Conservation (phyloP, 805 yeast species). For the Candida awuae region DNA sequence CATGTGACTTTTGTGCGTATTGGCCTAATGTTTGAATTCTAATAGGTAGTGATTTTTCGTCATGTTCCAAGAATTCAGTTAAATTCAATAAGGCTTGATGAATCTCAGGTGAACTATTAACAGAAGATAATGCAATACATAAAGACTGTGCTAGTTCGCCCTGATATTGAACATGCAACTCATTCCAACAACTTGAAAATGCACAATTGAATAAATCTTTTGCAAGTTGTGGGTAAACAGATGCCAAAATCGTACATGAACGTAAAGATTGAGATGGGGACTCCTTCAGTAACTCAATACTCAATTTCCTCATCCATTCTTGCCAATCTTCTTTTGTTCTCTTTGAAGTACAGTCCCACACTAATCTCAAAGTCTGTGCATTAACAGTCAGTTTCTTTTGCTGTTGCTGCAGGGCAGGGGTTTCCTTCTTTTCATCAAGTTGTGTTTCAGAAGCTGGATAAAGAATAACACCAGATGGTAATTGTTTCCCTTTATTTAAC, state of each 20-base stretch:
- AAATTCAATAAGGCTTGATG: slow-evolving; percentile 81
- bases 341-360: slow-evolving; percentile 89
- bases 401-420: slow-evolving; percentile 59
- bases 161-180: slow-evolving; percentile 78
- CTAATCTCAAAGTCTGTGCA: slow-evolving; percentile 57
- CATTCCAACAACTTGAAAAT: slow-evolving; percentile 94
- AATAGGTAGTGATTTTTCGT: slow-evolving; percentile 87
- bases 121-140: slow-evolving; percentile 80
- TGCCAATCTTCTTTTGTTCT: slow-evolving; percentile 95
- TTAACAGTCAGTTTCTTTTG: slow-evolving; percentile 67
- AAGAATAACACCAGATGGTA: slow-evolving; percentile 67
- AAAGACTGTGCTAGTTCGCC: slow-evolving; percentile 82
- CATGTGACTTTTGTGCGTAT: slow-evolving; percentile 92
- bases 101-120: slow-evolving; percentile 92
- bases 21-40: slow-evolving; percentile 84
- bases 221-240: slow-evolving; percentile 80
- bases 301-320: slow-evolving; percentile 87
- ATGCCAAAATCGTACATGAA: slow-evolving; percentile 86
- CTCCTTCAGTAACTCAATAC: slow-evolving; percentile 79
- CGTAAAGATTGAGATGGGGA: slow-evolving; percentile 92
- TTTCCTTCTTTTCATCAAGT: slow-evolving; percentile 34
- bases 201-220: slow-evolving; percentile 88
- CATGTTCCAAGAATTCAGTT: slow-evolving; percentile 97
- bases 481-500: slow-evolving; percentile 73
- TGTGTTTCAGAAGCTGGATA: slow-evolving; percentile 45